These are phyloP conservation scores for Trichoderma sp. DNA, from an alignment of 2,329 filamentous ascomycete species.

Conservation along the genomic window DNA sequence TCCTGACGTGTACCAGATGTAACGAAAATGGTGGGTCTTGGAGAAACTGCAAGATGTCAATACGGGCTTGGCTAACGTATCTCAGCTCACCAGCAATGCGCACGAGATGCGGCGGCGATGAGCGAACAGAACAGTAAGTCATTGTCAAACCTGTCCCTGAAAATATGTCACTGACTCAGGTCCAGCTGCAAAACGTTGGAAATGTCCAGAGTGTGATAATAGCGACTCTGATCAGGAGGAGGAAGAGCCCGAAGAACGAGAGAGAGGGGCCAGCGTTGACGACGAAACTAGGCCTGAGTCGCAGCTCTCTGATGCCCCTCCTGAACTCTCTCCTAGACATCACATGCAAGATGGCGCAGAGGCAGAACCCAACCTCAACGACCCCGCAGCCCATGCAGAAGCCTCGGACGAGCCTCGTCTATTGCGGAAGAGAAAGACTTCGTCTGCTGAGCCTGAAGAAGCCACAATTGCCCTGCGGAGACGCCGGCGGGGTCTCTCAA, in stretches of 20 bases:
- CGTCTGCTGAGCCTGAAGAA: constrained; percentile 63
- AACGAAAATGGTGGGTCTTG: constrained; percentile 71
- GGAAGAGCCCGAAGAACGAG: constrained; percentile 28
- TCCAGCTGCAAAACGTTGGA: constrained; percentile 46
- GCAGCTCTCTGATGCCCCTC: constrained; percentile 33
- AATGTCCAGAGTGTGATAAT: constrained; percentile 48
- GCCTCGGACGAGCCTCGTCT: constrained; percentile 73
- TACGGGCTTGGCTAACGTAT: constrained; percentile 36
- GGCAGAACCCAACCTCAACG: constrained; percentile 70
- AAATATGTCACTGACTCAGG: constrained; percentile 26
- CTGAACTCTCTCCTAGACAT: constrained; percentile 65
- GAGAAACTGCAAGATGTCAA: not conserved
- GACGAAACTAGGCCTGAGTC: constrained; percentile 27
- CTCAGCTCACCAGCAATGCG: constrained; percentile 87
- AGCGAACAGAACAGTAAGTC: constrained; percentile 33
- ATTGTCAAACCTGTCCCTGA: not conserved
- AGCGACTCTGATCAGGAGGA: constrained; percentile 33
- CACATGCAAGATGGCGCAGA: constrained; percentile 41
- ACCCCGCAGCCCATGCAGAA: constrained; percentile 68
- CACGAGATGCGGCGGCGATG: constrained; percentile 58
- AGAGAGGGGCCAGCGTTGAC: constrained; percentile 23
- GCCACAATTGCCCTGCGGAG: constrained; percentile 51
- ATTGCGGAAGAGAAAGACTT: constrained; percentile 80
- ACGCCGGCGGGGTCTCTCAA: constrained; percentile 48
- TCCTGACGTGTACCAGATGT: constrained; percentile 73